phyloP scores from a whole-genome alignment of 2,329 filamentous ascomycete genomes.

The Pseudogymnoascus sp. region DNA sequence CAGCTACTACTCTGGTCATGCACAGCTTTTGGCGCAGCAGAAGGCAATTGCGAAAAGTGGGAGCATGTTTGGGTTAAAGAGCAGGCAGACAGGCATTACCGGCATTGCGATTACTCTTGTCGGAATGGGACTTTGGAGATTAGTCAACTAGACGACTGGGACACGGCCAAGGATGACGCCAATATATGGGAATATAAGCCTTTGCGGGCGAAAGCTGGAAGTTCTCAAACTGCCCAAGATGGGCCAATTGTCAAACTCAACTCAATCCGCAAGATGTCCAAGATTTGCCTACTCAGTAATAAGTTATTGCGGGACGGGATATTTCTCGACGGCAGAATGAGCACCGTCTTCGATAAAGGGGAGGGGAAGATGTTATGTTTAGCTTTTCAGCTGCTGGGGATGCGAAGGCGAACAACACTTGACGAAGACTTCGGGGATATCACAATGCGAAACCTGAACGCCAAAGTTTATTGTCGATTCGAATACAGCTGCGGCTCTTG shows the following conservation, averaged over 20 bases:
- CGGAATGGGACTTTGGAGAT: slow-evolving; percentile 59
- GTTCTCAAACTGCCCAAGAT: not conserved
- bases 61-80: slow-evolving; percentile 65
- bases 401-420: not conserved
- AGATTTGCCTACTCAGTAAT: not conserved
- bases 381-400: not conserved
- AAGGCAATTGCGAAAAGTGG: slow-evolving; percentile 60
- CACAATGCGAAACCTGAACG: not conserved
- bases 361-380: not conserved
- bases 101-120: slow-evolving; percentile 60
- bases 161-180: not conserved
- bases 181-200: not conserved
- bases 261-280: not conserved
- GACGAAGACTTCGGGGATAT: not conserved
- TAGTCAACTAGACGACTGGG: slow-evolving; percentile 17
- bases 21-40: slow-evolving; percentile 60
- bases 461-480: not conserved
- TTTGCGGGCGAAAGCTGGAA: not conserved
- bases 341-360: not conserved
- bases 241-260: slow-evolving; percentile 1
- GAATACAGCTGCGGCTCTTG: not conserved
- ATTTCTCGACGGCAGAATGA: not conserved
- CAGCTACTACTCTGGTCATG: slow-evolving; percentile 68
- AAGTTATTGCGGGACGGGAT: not conserved
- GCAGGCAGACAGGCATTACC: slow-evolving; percentile 58